phyloP scores from a whole-genome alignment of 1,284 basidiomycete species.

The Microbotryum violaceum region DNA sequence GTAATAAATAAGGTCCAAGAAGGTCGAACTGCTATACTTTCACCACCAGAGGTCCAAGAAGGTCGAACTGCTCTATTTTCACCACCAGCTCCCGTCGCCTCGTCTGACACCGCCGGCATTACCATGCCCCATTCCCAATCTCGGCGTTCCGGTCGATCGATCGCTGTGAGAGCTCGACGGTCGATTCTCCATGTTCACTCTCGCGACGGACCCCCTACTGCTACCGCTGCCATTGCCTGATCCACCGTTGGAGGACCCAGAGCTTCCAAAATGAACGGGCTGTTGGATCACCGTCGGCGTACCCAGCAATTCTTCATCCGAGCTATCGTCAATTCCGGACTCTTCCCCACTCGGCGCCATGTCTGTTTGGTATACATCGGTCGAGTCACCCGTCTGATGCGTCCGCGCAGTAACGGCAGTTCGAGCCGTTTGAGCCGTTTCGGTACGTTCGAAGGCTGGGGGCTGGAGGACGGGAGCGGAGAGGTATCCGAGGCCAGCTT shows the following conservation, averaged over 20 bases:
- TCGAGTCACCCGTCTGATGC: background rate
- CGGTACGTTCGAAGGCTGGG: background rate
- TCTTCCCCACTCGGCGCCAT: background rate
- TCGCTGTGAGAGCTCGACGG: background rate
- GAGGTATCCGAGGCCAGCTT: no score
- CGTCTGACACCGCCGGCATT: conserved; percentile 13
- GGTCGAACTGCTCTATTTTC: background rate
- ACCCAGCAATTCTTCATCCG: background rate
- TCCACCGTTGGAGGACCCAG: conserved; percentile 7
- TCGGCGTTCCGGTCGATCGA: conserved; percentile 7
- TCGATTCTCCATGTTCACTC: background rate
- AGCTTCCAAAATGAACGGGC: conserved; percentile 25
- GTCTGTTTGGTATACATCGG: background rate
- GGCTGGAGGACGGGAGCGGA: background rate
- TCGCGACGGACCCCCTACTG: background rate
- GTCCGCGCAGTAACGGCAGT: background rate
- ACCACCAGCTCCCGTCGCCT: conserved; percentile 27
- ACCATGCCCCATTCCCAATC: conserved; percentile 21
- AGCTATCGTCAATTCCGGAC: background rate
- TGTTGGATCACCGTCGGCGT: background rate
- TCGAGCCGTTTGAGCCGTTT: background rate
- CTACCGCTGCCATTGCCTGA: conserved; percentile 1
- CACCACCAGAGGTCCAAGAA: conserved; percentile 17
- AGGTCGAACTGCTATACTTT: background rate
- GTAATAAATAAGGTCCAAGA: no score